A percentile compares a stretch with the other conserved stretches of the same genome.
These are phyloP conservation scores for Melanomma pulvis-pyrius DNA, from an alignment of 495 filamentous ascomycete species.

Conservation along the genomic window DNA sequence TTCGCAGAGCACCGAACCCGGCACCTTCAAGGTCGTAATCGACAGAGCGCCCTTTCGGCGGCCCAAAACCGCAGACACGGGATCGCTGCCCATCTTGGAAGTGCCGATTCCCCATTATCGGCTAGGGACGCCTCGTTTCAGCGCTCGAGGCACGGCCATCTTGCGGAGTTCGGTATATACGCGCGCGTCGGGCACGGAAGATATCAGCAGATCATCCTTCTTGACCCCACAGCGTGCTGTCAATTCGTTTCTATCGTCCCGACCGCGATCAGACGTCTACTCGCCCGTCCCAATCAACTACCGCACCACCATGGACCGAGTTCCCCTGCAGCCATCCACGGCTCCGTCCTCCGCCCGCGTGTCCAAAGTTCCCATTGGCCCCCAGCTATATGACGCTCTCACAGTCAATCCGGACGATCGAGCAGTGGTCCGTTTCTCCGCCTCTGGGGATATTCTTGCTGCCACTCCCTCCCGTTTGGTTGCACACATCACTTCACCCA, in stretches of 20 bases:
- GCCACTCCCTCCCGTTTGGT: conserved; percentile 91
- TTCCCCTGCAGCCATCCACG: conserved; percentile 33
- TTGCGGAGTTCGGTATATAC: conserved; percentile 74
- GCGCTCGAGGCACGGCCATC: conserved; percentile 72
- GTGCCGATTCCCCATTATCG: conserved; percentile 85
- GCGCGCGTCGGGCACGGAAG: conserved; percentile 56
- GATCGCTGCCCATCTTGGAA: conserved; percentile 63
- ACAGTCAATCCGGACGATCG: conserved; percentile 74
- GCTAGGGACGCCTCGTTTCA: conserved; percentile 82
- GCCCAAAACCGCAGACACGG: conserved; percentile 69
- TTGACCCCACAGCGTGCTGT: conserved; percentile 53
- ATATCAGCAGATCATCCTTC: conserved; percentile 55
- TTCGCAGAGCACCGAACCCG: conserved; percentile 59
- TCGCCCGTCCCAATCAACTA: conserved; percentile 36
- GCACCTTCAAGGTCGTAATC: conserved; percentile 82
- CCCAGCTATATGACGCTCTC: conserved; percentile 71
- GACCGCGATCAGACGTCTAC: conserved; percentile 48
- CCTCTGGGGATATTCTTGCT: conserved; percentile 76
- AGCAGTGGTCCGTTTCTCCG: conserved; percentile 81
- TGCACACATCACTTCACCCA: conserved; percentile 95
- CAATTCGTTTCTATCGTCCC: conserved; percentile 44
- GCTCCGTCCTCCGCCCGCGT: conserved; percentile 33
- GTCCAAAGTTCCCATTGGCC: conserved; percentile 34
- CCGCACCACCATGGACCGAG: conserved; percentile 36
- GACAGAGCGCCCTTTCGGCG: conserved; percentile 67